Conservation (phyloP, 2,329 filamentous ascomycete species). For the Ophiostoma tasmaniense region DNA sequence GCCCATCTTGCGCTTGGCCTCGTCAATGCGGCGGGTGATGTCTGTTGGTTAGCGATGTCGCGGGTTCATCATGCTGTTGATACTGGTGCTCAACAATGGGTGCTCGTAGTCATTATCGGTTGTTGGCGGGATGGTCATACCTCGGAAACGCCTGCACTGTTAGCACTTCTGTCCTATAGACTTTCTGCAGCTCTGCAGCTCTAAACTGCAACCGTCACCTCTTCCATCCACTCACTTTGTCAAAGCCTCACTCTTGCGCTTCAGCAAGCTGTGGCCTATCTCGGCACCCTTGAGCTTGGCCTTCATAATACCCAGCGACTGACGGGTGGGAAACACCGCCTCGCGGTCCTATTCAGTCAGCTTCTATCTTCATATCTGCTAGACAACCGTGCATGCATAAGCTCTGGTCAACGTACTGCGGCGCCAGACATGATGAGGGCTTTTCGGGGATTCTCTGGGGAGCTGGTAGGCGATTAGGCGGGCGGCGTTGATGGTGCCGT, state of each 20-base stretch:
- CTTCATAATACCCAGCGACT: constrained; percentile 96
- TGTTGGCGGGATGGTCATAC: constrained; percentile 38
- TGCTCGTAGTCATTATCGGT: not conserved
- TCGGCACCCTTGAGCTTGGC: constrained; percentile 91
- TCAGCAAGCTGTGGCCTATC: constrained; percentile 86
- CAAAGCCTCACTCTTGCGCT: constrained; percentile 94
- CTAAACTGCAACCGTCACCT: not conserved
- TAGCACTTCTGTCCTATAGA: not conserved
- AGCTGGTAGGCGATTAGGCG: not conserved
- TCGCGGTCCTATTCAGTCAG: constrained; percentile 64
- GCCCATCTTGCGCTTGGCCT: constrained; percentile 98
- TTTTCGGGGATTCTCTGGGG: constrained; percentile 13
- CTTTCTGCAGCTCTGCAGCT: not conserved
- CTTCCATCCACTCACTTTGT: constrained; percentile 62
- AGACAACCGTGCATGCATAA: constrained; percentile 10
- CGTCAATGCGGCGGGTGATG: constrained; percentile 93
- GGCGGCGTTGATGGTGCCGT: not conserved
- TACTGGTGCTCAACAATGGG: not conserved
- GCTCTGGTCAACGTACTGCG: constrained; percentile 17
- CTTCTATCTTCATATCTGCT: not conserved
- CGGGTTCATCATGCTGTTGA: not conserved
- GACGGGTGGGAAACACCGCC: constrained; percentile 93
- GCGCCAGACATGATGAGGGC: constrained; percentile 24
- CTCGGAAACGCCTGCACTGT: constrained; percentile 68
- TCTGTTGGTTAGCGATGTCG: constrained; percentile 42